A percentile compares a stretch with the other conserved stretches of the same genome.
phyloP scores from a whole-genome alignment of 208 protist genomes.

The Trypanosoma platydactyli region DNA sequence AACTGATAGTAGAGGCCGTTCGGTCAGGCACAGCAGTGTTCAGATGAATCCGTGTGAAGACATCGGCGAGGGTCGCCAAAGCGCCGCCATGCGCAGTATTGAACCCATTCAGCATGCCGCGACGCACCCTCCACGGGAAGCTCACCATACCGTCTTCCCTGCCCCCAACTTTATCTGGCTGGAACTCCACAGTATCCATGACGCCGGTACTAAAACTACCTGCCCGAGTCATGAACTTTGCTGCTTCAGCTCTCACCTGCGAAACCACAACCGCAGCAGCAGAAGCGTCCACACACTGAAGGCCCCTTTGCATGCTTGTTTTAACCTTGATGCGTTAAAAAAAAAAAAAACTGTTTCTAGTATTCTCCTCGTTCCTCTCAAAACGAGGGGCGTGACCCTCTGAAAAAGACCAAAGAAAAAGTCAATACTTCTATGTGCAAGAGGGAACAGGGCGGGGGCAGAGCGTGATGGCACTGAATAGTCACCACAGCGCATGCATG shows the following conservation, averaged over 20 bases:
- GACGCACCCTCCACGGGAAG: constrained; percentile 65
- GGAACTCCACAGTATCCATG: constrained; percentile 63
- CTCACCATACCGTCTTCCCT: constrained; percentile 41
- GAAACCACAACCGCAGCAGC: neutral
- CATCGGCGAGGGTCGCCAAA: constrained; percentile 77
- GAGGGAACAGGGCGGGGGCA: no score
- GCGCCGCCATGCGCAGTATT: constrained; percentile 84
- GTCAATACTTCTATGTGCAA: no score
- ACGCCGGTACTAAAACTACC: constrained; percentile 52
- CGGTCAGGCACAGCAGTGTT: constrained; percentile 28
- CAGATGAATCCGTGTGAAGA: constrained; percentile 79
- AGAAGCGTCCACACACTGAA: neutral
- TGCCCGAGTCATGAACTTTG: constrained; percentile 33
- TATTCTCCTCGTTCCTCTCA: neutral
- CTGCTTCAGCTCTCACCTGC: constrained; percentile 32
- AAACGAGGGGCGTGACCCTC: no score
- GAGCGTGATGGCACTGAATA: no score
- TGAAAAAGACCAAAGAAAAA: no score
- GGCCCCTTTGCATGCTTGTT: constrained; percentile 14
- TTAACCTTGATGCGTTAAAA: no score
- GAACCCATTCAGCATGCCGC: constrained; percentile 68
- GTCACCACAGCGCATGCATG: no score
- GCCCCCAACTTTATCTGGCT: constrained; percentile 41
- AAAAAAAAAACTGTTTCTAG: no score
- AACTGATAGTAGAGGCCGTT: constrained; percentile 50